phyloP scores from a whole-genome alignment of 176 grass and related monocot species.

The Triticum aestivum region IWGSC_CS_RefSeq_v2.1 NC_057798.1:554986115-554986614 shows the following conservation, averaged over 20 bases:
- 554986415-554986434: constrained; percentile 55
- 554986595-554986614: constrained; percentile 2
- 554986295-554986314: constrained; percentile 7
- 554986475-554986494: constrained; percentile 23
- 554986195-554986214: constrained; percentile 3
- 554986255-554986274: neutral
- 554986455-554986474: constrained; percentile 13
- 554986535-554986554: neutral
- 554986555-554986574: constrained; percentile 6
- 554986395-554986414: constrained; percentile 67
- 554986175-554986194: neutral
- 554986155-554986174: constrained; percentile 2
- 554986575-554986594: constrained; percentile 20
- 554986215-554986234: neutral
- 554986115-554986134: neutral
- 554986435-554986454: constrained; percentile 37
- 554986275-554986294: neutral
- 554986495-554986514: neutral
- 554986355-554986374: constrained; percentile 58
- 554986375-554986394: constrained; percentile 80
- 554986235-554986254: neutral
- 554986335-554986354: constrained; percentile 74
- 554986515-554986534: neutral
- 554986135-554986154: neutral
- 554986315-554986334: constrained; percentile 71